phyloP scores from a whole-genome alignment of 352 stramenopile species.

The Pythium oligandrum region DNA sequence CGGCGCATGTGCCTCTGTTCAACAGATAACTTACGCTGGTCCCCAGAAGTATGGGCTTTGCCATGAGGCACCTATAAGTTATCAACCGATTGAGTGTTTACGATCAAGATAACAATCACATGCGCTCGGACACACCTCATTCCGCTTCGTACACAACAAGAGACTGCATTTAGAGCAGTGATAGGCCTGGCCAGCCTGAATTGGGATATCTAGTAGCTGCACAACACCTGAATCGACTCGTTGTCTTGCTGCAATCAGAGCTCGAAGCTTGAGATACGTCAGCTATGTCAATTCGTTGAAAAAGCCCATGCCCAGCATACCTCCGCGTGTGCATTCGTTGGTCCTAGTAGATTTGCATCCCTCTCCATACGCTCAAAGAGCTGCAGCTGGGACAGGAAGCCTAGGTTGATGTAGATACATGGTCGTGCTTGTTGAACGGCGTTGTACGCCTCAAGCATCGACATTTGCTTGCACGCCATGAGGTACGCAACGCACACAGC shows the following conservation, averaged over 20 bases:
- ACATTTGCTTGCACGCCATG: slow-evolving; percentile 40
- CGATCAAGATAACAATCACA: no score
- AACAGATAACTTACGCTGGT: background rate
- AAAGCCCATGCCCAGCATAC: slow-evolving; percentile 5
- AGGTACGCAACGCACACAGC: slow-evolving; percentile 71
- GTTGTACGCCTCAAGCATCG: slow-evolving; percentile 48
- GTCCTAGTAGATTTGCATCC: slow-evolving; percentile 29
- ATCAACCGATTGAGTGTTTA: no score
- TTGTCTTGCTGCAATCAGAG: slow-evolving; percentile 33
- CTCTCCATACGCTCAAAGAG: slow-evolving; percentile 62
- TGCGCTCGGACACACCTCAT: slow-evolving; percentile 25
- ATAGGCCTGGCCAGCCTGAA: slow-evolving; percentile 13
- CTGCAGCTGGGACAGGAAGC: slow-evolving; percentile 66
- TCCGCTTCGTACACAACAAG: slow-evolving; percentile 40
- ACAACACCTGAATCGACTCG: slow-evolving; percentile 24
- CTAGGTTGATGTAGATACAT: slow-evolving; percentile 77
- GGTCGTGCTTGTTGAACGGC: slow-evolving; percentile 49
- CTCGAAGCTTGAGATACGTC: slow-evolving; percentile 29
- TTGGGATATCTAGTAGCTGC: slow-evolving; percentile 22
- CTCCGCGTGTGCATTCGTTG: slow-evolving; percentile 53
- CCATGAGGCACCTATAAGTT: no score
- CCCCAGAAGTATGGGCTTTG: no score
- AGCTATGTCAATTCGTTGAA: slow-evolving; percentile 1
- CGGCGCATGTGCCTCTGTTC: background rate
- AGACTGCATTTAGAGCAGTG: slow-evolving; percentile 61